phyloP scores from a whole-genome alignment of 805 yeast genomes.

The Lipomyces anomalus region DNA sequence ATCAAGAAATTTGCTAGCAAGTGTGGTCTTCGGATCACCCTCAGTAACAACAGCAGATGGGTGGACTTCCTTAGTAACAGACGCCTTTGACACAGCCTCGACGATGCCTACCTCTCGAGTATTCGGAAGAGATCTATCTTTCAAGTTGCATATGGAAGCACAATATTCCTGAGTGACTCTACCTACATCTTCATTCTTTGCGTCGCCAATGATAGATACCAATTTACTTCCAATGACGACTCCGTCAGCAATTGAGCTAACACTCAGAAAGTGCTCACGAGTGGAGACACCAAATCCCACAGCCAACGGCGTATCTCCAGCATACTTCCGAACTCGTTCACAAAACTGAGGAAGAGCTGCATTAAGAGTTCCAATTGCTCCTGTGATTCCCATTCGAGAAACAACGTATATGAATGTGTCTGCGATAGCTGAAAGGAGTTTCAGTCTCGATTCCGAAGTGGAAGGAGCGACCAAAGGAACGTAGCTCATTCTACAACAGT shows the following conservation, averaged over 20 bases:
- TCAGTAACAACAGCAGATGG: conserved; percentile 27
- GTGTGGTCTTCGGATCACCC: conserved; percentile 36
- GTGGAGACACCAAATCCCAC: conserved; percentile 97
- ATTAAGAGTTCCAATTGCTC: conserved; percentile 66
- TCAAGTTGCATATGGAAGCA: conserved; percentile 13
- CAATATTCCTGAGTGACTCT: conserved; percentile 60
- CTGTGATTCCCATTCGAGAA: conserved; percentile 97
- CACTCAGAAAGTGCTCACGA: conserved; percentile 77
- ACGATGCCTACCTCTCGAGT: conserved; percentile 29
- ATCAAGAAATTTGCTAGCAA: conserved; percentile 16
- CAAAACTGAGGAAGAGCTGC: conserved; percentile 62
- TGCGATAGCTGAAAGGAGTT: conserved; percentile 73
- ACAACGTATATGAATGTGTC: conserved; percentile 96
- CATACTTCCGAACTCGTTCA: conserved; percentile 63
- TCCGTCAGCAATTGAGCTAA: conserved; percentile 83
- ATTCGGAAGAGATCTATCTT: not conserved
- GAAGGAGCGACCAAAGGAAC: conserved; percentile 96
- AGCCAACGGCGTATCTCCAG: conserved; percentile 79
- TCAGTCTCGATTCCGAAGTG: conserved; percentile 83
- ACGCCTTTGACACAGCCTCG: conserved; percentile 28
- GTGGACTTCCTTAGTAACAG: conserved; percentile 10
- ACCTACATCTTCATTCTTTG: conserved; percentile 55
- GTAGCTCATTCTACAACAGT: conserved; percentile 51
- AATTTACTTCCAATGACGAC: conserved; percentile 92
- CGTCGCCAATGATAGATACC: conserved; percentile 60